Percentiles rank a stretch among this genome's conserved stretches.
phyloP scores from a whole-genome alignment of 148 eudicot species.

The Vaccinium corymbosum region DNA sequence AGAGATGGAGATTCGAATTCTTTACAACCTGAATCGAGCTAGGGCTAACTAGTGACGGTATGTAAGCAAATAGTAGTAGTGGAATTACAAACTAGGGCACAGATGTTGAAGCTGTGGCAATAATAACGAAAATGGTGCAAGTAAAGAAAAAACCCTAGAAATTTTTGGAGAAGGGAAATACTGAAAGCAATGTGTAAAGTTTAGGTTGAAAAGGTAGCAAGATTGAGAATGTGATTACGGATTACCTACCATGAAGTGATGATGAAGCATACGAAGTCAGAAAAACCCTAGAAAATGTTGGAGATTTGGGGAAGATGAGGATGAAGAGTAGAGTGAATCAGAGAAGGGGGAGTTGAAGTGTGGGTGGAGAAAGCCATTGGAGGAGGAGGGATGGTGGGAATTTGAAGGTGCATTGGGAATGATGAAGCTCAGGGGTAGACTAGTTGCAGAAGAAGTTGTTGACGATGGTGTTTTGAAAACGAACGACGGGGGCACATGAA shows the following conservation, averaged over 20 bases:
- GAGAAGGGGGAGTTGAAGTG: background rate
- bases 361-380: background rate
- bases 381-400: background rate
- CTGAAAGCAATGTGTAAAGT: no score
- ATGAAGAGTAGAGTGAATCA: background rate
- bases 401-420: constrained; percentile 18
- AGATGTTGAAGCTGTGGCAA: background rate
- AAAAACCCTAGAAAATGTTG: constrained; percentile 7
- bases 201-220: no score
- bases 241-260: no score
- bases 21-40: background rate
- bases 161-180: background rate
- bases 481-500: no score
- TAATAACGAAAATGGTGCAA: background rate
- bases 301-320: background rate
- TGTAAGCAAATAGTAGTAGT: no score
- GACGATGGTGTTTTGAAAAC: background rate
- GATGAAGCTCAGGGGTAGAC: background rate
- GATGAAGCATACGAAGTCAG: no score
- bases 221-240: no score
- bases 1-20: background rate
- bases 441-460: background rate
- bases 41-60: no score
- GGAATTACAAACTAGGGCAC: background rate
- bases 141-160: background rate